A percentile compares a stretch with the other conserved stretches of the same genome.
phyloP scores from a whole-genome alignment of 2,329 filamentous ascomycete species.

The Fusarium siculi region DNA sequence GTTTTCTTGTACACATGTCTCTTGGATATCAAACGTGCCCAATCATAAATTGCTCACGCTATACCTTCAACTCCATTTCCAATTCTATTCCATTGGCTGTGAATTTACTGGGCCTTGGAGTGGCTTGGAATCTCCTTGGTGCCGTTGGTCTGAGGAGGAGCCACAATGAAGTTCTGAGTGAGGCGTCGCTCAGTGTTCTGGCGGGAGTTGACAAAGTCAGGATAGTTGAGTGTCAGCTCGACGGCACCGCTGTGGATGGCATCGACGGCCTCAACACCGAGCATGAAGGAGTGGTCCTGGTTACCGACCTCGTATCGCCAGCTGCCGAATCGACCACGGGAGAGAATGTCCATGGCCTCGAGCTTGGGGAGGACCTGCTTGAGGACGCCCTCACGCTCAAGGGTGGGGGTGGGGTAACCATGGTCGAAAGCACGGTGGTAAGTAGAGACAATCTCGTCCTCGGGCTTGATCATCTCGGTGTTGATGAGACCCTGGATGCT shows the following conservation, averaged over 20 bases:
- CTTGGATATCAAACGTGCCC: conserved; percentile 38
- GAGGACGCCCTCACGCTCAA: conserved; percentile 95
- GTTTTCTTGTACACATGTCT: conserved; percentile 39
- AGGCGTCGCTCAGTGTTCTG: conserved; percentile 64
- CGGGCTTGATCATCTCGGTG: conserved; percentile 92
- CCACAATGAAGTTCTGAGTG: conserved; percentile 58
- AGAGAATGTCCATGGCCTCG: conserved; percentile 90
- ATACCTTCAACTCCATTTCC: conserved; percentile 7
- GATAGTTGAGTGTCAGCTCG: conserved; percentile 95
- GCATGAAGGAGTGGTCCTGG: conserved; percentile 98
- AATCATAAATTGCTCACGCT: conserved; percentile 31
- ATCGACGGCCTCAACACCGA: conserved; percentile 93
- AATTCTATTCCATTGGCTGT: conserved; percentile 44
- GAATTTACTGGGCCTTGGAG: conserved; percentile 47
- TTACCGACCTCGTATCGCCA: conserved; percentile 98
- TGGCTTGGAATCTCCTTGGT: conserved; percentile 52
- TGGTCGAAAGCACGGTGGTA: conserved; percentile 99
- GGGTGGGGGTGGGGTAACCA: conserved; percentile 93
- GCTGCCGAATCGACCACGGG: conserved; percentile 95
- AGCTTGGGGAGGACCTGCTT: conserved; percentile 93
- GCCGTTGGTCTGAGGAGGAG: conserved; percentile 50
- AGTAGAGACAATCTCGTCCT: conserved; percentile 95
- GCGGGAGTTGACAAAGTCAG: conserved; percentile 90
- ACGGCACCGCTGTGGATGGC: conserved; percentile 89
- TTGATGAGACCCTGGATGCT: conserved; percentile 97